Percentiles rank a stretch among this genome's conserved stretches.
Evolutionary conservation across 176 grass and related monocot species (phyloP).

Genomic region (Cenchrus purpureus): DNA sequence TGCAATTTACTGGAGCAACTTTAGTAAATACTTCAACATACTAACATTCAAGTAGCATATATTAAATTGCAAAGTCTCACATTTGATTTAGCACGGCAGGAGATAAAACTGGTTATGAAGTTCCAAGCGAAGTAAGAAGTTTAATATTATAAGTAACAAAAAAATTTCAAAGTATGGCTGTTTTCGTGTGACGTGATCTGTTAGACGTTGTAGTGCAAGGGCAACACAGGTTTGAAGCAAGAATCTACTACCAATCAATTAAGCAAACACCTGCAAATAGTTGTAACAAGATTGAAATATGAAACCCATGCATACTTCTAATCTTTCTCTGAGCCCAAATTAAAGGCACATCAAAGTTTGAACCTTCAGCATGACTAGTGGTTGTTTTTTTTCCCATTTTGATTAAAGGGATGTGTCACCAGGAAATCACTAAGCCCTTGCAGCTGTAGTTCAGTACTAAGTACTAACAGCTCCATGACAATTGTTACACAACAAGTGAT

Average conservation of each 20-base stretch:
- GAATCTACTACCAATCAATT: not conserved
- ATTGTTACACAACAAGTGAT: not conserved
- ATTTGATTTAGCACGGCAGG: not conserved
- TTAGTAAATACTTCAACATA: not conserved
- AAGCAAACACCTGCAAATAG: not conserved
- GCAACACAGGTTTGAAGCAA: not conserved
- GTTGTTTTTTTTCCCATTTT: not conserved
- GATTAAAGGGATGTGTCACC: not conserved
- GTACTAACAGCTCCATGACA: not conserved
- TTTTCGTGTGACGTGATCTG: not conserved
- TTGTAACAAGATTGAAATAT: not conserved
- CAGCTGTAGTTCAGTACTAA: not conserved
- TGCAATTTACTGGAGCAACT: not conserved
- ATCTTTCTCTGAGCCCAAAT: not conserved
- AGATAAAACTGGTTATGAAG: not conserved
- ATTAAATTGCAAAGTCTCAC: not conserved
- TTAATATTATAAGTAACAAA: too few relatives aligned
- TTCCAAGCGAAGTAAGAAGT: not conserved
- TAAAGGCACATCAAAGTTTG: not conserved
- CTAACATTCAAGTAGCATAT: not conserved
- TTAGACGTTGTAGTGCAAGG: too few relatives aligned
- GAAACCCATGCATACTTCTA: not conserved
- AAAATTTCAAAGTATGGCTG: too few relatives aligned
- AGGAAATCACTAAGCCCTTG: not conserved
- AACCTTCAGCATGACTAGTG: not conserved